Evolutionary conservation across 164 flowering plant genomes (phyloP), one percentile per base, ranked within the genome.

Genomic region (Annona cherimola): DNA sequence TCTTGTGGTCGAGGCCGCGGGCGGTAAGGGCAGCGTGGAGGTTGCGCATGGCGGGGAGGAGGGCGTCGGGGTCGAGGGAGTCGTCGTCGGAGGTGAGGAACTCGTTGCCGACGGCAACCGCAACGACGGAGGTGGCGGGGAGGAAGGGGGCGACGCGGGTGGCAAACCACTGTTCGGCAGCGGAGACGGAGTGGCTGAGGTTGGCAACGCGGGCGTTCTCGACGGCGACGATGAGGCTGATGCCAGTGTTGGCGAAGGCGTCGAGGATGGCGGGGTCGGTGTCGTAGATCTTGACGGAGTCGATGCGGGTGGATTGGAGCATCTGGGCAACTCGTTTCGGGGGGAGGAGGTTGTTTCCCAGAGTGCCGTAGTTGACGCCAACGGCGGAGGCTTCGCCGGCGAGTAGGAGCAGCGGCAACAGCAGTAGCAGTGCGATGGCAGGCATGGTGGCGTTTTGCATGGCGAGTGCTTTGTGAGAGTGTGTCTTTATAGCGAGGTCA

Each of bases 331-430:
- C 96, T 68, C 69, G 77, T 66, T 84, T 80, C 0, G 93, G 90
- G 1, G 86, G 69, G 5, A 91, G 96, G 19, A 90, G 90, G 81
- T 90, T 84, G 87, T 78, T 84, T 1, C 89, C 93, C 12, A 89
- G 61, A 0, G 88, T 85, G 55, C 96, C 96, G 66, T 90, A 89
- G 84, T 90, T 90, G 50, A 89, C 73, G 8, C 96, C 96, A n/a
- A 90, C 81, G 45, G 76, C 63, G 5, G 76, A 66, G 50, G 76
- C 87, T 41, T 65, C 35, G 19, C 50, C 4, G 4, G 67, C 19
- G 12, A 63, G 54, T 5, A 62, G 50, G 2, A 59, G 19, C 54
- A 75, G 40, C 61, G 63, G 69, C 72, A 66, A 39, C 2, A 46
- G 12, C 11, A 2, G 54, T 3, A 66, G 40, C 5, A 42, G 44